phyloP scores from a whole-genome alignment of 2,329 filamentous ascomycete species.

The Cercospora sojina region DNA sequence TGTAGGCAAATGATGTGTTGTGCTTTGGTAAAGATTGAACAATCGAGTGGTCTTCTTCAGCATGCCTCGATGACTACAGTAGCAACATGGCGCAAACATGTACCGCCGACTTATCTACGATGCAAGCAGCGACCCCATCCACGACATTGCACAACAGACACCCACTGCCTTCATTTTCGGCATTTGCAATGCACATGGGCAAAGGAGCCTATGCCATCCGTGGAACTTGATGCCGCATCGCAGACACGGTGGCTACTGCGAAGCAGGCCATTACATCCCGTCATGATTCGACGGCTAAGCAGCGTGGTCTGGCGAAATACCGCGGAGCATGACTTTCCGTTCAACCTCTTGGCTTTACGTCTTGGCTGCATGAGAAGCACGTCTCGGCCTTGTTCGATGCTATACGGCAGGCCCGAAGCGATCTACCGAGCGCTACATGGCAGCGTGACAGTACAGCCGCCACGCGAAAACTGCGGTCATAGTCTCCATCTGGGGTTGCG shows the following conservation, averaged over 20 bases:
- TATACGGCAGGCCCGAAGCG: neutral
- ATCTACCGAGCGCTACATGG: neutral
- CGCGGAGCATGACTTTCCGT: neutral
- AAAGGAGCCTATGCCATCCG: neutral
- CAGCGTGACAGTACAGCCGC: neutral
- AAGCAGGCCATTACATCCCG: neutral
- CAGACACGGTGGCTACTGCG: neutral
- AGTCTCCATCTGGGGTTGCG: conserved; percentile 5
- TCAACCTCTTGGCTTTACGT: neutral
- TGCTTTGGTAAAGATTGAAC: neutral
- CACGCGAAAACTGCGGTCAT: neutral
- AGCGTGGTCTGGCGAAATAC: neutral
- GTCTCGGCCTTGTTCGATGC: neutral
- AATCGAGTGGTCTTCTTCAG: conserved; percentile 7
- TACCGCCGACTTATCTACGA: neutral
- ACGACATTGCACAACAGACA: neutral
- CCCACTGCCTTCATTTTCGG: neutral
- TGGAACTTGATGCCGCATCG: neutral
- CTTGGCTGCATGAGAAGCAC: neutral
- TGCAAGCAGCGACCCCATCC: neutral
- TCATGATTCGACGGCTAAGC: neutral
- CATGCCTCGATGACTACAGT: conserved; percentile 3
- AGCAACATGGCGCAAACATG: neutral
- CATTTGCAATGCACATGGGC: neutral
- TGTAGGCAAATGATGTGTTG: neutral